Evolutionary conservation across 257 asterid genomes (phyloP).

Genomic region (Solanum chiquidenum): DNA sequence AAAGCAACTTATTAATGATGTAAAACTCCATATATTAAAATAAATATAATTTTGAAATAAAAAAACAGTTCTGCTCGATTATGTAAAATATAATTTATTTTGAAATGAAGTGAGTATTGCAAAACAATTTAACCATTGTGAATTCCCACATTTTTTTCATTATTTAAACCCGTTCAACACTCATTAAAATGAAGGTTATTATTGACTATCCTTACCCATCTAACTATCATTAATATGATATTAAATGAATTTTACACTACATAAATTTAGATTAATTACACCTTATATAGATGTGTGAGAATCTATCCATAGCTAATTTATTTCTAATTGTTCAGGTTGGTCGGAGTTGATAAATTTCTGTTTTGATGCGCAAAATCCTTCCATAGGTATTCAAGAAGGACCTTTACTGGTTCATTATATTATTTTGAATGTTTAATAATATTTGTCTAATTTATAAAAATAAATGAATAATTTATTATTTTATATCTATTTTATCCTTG

Average conservation of each 20-base stretch:
- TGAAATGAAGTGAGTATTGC: background rate
- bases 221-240: background rate
- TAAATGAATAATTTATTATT: too few species aligned
- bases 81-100: background rate
- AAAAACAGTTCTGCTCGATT: background rate
- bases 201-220: background rate
- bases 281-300: too few species aligned
- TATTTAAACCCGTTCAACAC: background rate
- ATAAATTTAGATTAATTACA: too few species aligned
- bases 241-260: background rate
- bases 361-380: too few species aligned
- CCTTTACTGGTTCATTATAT: too few species aligned
- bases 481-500: too few species aligned
- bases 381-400: too few species aligned
- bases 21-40: background rate
- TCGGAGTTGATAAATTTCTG: too few species aligned
- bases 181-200: background rate
- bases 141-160: background rate
- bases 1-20: background rate
- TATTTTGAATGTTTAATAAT: too few species aligned
- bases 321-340: too few species aligned
- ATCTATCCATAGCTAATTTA: too few species aligned
- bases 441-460: background rate
- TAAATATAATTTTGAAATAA: background rate
- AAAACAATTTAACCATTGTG: background rate